A percentile compares a stretch with the other conserved stretches of the same genome.
Conservation (phyloP, 2,329 filamentous ascomycete species). For the Fusarium phyllophilum region DNA sequence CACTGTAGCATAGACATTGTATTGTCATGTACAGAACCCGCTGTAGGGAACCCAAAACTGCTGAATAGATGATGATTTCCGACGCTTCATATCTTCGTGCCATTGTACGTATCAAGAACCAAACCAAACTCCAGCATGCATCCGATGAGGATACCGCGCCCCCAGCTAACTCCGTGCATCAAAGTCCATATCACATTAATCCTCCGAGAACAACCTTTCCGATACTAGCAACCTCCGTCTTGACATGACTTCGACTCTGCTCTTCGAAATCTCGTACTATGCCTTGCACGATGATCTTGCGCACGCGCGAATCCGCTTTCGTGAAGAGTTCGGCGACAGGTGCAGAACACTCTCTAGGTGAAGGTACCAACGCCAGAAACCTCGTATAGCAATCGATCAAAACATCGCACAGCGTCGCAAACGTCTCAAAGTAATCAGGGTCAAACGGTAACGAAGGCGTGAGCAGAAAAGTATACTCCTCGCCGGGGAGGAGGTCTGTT, state of each 20-base stretch:
- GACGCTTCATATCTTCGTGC: conserved; percentile 24
- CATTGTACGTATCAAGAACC: conserved; percentile 2
- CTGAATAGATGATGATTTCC: conserved; percentile 5
- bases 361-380: conserved; percentile 79
- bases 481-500: conserved; percentile 78
- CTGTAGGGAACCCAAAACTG: conserved; percentile 15
- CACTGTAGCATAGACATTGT: conserved; percentile 19
- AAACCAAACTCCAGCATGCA: conserved; percentile 35
- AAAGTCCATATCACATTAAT: conserved; percentile 66
- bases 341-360: conserved; percentile 76
- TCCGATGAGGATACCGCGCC: conserved; percentile 33
- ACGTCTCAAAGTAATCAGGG: conserved; percentile 96
- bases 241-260: conserved; percentile 77
- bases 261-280: conserved; percentile 96
- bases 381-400: conserved; percentile 91
- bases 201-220: conserved; percentile 91
- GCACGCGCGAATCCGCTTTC: conserved; percentile 86
- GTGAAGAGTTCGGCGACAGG: conserved; percentile 84
- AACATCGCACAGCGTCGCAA: conserved; percentile 94
- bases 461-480: conserved; percentile 87
- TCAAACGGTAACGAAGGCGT: conserved; percentile 96
- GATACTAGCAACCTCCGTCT: conserved; percentile 83
- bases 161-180: conserved; percentile 36
- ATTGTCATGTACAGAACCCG: conserved; percentile 31
- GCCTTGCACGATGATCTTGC: conserved; percentile 88